Evolutionary conservation across 2,329 filamentous ascomycete species (phyloP).

Genomic region (Trichophaea hybrida): DNA sequence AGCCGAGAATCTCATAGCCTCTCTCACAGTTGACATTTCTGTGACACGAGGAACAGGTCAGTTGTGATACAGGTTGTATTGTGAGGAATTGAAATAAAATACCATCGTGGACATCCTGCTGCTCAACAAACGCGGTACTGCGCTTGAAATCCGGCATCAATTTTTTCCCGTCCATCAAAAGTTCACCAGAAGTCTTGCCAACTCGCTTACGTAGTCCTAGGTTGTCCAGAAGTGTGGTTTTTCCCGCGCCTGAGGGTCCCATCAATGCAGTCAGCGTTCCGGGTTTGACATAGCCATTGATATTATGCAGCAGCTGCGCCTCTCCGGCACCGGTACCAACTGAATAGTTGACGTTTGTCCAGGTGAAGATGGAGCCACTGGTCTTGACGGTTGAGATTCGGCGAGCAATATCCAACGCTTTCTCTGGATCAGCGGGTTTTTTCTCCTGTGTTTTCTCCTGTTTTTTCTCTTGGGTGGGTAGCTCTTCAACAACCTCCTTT

Average conservation of each 20-base stretch:
- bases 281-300: constrained; percentile 66
- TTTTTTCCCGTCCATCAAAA: constrained; percentile 54
- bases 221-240: constrained; percentile 69
- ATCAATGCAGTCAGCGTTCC: constrained; percentile 68
- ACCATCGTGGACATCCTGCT: constrained; percentile 56
- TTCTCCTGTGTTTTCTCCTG: neutral
- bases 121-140: constrained; percentile 56
- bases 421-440: constrained; percentile 6
- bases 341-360: constrained; percentile 55
- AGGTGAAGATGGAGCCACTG: constrained; percentile 54
- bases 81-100: neutral
- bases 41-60: neutral
- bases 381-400: neutral
- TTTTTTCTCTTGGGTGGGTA: neutral
- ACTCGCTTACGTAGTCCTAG: constrained; percentile 56
- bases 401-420: constrained; percentile 6
- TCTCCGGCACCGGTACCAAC: constrained; percentile 50
- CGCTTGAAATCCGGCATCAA: constrained; percentile 51
- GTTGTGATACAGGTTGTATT: no score
- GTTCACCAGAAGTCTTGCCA: constrained; percentile 51
- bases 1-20: constrained; percentile 55
- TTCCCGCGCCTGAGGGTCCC: constrained; percentile 68
- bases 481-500: neutral
- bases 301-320: constrained; percentile 49
- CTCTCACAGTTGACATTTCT: constrained; percentile 47